phyloP scores from a whole-genome alignment of 2,329 filamentous ascomycete genomes.

The Pseudogymnoascus sp. region DNA sequence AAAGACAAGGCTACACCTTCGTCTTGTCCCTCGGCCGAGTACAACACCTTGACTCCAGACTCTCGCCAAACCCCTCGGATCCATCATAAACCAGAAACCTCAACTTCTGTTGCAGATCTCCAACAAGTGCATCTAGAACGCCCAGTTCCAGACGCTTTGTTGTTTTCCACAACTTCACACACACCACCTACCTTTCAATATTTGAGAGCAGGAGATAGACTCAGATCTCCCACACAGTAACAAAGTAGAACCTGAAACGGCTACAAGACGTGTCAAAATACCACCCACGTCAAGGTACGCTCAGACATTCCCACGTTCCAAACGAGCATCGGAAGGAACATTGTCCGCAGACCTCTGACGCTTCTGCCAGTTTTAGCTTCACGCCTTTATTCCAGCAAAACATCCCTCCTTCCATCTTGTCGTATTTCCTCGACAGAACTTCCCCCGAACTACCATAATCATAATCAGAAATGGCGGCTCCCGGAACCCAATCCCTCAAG shows the following conservation, averaged over 20 bases:
- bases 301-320: background rate
- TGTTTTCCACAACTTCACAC: background rate
- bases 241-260: conserved; percentile 1
- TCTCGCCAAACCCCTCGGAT: background rate
- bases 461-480: conserved; percentile 59
- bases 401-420: background rate
- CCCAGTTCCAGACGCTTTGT: background rate
- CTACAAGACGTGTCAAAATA: background rate
- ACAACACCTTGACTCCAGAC: background rate
- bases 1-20: background rate
- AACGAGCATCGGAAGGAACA: background rate
- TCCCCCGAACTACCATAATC: background rate
- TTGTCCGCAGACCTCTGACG: background rate
- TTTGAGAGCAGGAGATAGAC: background rate
- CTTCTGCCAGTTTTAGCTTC: background rate
- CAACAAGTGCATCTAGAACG: background rate
- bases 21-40: background rate
- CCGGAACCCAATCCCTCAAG: conserved; percentile 83
- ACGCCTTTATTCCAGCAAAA: background rate
- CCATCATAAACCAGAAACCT: background rate
- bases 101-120: background rate
- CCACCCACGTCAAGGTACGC: background rate
- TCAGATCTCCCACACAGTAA: background rate
- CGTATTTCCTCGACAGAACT: background rate
- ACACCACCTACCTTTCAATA: background rate